Percentiles rank a stretch among this genome's conserved stretches.
Evolutionary conservation across 108 stramenopile species (phyloP).

Genomic region (Schizochytrium sp.): DNA sequence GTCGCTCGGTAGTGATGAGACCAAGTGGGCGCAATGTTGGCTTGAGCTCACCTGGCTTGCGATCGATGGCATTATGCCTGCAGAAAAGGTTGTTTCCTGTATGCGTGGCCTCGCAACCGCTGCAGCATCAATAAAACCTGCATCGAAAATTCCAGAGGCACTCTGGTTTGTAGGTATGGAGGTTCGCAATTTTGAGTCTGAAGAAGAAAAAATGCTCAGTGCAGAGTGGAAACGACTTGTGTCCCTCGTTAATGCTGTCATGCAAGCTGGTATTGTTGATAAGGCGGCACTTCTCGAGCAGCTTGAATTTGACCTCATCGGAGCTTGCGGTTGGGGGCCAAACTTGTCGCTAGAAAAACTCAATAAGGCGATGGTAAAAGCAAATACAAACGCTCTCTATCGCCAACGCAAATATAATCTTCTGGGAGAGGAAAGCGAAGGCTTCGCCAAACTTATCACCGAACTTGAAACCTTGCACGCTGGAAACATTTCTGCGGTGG

Average conservation of each 20-base stretch:
- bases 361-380: slow-evolving; percentile 72
- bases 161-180: slow-evolving; percentile 19
- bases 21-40: too few species aligned
- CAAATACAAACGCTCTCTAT: slow-evolving; percentile 89
- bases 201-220: slow-evolving; percentile 23
- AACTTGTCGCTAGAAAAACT: neutral
- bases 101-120: too few species aligned
- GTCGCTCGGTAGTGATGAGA: too few species aligned
- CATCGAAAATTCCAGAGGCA: neutral
- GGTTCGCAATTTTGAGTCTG: slow-evolving; percentile 33
- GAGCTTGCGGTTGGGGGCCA: neutral
- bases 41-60: too few species aligned
- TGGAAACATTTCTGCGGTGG: neutral
- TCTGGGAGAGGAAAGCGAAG: slow-evolving; percentile 92
- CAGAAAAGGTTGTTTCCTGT: too few species aligned
- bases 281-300: slow-evolving; percentile 1
- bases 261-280: neutral
- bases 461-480: slow-evolving; percentile 59
- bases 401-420: slow-evolving; percentile 92
- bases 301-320: slow-evolving; percentile 34
- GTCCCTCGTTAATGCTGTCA: neutral
- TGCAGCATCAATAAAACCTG: too few species aligned
- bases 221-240: neutral
- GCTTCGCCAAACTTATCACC: slow-evolving; percentile 84
- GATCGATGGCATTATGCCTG: too few species aligned